Evolutionary conservation across 129 eudicot genomes (phyloP), one percentile per base, ranked within the genome.

Genomic region (Escallonia herrerae): DNA sequence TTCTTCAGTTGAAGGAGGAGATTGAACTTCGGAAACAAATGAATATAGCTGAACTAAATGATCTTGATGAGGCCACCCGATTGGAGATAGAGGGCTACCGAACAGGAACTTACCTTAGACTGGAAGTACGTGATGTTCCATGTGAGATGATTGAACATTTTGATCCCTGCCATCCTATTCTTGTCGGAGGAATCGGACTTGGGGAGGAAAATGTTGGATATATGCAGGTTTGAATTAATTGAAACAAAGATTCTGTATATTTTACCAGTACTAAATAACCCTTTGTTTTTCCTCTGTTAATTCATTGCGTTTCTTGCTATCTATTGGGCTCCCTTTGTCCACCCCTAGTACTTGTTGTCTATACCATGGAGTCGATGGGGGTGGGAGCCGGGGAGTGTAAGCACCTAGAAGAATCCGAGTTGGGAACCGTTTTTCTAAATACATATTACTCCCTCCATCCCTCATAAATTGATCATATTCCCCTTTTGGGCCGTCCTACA

Each of bases 151-250:
- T 89, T 69, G 96, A 93, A 69, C 78, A 93, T 76, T 93, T 89
- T 84, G 96, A 89, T 70, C 99, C 99, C 50, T 76, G 77, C 42
- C 95, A 89, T 79, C 96, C 99, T 44, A 74, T 93, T 70, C 89
- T 93, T 63, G 87, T 93, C 56, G 99, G 99, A 62, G 99, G 96
- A 63, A 82, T 93, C 15, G 95, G 89, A 11, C 89, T 88, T 57
- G 82, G 89, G 2, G 99, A 93, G 76, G 99, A 93, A 74, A 86
- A 82, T 70, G 96, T 83, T 79, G 99, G 99, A 58, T 93, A 83
- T 80, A 93, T 93, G 99, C 99, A 93, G 96, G 98, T 93, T 56
- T 48, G 80, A 15, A 68, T 48, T 43, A 63, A 54, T 12, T 39
- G 5, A 3, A 13, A 52, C 15, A 15, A 48, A 10, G 33, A 38